Evolutionary conservation across 1,284 basidiomycete species (phyloP), one percentile per base, ranked within the genome.

Genomic region (Trametes sp.): DNA sequence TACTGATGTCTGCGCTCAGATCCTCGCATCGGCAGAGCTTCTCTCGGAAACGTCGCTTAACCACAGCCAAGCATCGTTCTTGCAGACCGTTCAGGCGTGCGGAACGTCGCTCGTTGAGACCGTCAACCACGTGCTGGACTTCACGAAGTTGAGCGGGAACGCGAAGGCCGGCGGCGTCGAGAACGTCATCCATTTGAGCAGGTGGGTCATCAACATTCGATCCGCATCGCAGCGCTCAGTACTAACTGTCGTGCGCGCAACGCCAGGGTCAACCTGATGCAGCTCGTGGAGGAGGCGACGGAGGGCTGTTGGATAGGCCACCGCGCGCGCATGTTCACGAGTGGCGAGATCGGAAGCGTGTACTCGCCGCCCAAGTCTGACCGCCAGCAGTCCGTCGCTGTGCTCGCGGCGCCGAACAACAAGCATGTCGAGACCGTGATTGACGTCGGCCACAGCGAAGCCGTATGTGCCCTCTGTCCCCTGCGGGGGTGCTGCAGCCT

Each of bases 221-320:
- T 81, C 78, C 46, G 14, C 46, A 65, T 9, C 21, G 48, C 28
- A 16, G 24, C 10, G 13, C 11, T 45, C 4, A 11, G 35, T 60
- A 57, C 41, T 41, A 13, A 56, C 59, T 38, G 36, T 57, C 19
- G 9, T 48, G 23, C 5, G 10, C 35, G 41, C 2, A 4, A 7
- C 24, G 1, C 26, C 64, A 94, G 92, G 64, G 91, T 95, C 59
- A 92, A 98, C 75, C 78, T 98, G 63, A 89, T 94, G 77, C 89
- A 92, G 73, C 84, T 98, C 11, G 87, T 98, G n/a, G 95, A 98
- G 77, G 94, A 97, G 72, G 96, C 95, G 0, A 91, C 96, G 29
- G 96, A 98, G 72, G 95, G 95, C 26, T 96, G 94, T 69, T 98
- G 93, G 93, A 93, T 98, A 51, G 96, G 96, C 8, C 90, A 95